Evolutionary conservation across 306 rosid genomes (phyloP).

Genomic region (Prunus persica): Prunus_persica_NCBIv2 NC_034011.1:3705001-3705500

Average conservation of each 20-base stretch:
- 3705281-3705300: background rate
- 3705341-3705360: background rate
- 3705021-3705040: constrained; percentile 94
- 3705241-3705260: background rate
- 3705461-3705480: background rate
- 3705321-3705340: background rate
- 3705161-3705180: constrained; percentile 19
- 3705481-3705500: background rate
- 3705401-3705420: background rate
- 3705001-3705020: background rate
- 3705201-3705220: background rate
- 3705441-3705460: background rate
- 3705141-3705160: constrained; percentile 28
- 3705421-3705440: background rate
- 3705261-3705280: background rate
- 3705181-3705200: constrained; percentile 8
- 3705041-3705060: constrained; percentile 98
- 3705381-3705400: background rate
- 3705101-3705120: constrained; percentile 98
- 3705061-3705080: constrained; percentile 97
- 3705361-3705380: background rate
- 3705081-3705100: constrained; percentile 90
- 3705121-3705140: constrained; percentile 87
- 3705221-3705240: no score
- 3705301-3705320: no score